These are phyloP conservation scores for Penicillium coprophilum DNA, from an alignment of 495 filamentous ascomycete genomes.

Conservation along the genomic window DNA sequence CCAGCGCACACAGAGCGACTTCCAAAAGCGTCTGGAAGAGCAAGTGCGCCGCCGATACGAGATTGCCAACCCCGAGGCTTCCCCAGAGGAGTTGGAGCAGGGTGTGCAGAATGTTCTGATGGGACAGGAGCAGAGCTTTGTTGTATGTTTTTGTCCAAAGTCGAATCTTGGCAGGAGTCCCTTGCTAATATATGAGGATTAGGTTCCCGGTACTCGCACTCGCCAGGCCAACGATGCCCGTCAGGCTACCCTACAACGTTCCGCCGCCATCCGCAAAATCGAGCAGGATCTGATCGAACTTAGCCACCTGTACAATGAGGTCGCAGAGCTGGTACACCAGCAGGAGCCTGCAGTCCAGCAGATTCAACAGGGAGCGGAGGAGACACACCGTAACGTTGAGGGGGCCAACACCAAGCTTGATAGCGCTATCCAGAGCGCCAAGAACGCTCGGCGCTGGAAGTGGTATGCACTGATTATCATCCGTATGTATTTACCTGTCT, in stretches of 20 bases:
- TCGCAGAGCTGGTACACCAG: conserved; percentile 77
- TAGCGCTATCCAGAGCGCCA: conserved; percentile 75
- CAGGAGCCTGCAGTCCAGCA: conserved; percentile 74
- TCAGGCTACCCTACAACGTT: conserved; percentile 74
- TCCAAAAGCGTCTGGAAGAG: conserved; percentile 71
- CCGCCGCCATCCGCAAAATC: conserved; percentile 87
- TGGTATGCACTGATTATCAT: conserved; percentile 89
- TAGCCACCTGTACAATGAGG: conserved; percentile 77
- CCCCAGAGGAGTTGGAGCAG: conserved; percentile 73
- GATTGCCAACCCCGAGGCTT: conserved; percentile 83
- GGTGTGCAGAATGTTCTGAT: conserved; percentile 69
- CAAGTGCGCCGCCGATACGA: conserved; percentile 86
- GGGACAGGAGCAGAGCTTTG: conserved; percentile 72
- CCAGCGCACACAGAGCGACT: conserved; percentile 72
- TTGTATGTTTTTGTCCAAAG: conserved; percentile 35
- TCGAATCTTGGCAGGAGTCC: background rate
- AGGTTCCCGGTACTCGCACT: conserved; percentile 67
- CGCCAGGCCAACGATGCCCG: conserved; percentile 77
- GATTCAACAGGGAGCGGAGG: conserved; percentile 80
- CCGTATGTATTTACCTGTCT: conserved; percentile 55
- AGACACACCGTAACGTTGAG: conserved; percentile 72
- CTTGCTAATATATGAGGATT: conserved; percentile 23
- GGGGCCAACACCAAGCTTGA: conserved; percentile 79
- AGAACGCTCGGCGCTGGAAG: conserved; percentile 86
- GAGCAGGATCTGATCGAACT: conserved; percentile 85